These are phyloP conservation scores for Penicillium waksmanii DNA, from an alignment of 495 filamentous ascomycete species.

Conservation along the genomic window DNA sequence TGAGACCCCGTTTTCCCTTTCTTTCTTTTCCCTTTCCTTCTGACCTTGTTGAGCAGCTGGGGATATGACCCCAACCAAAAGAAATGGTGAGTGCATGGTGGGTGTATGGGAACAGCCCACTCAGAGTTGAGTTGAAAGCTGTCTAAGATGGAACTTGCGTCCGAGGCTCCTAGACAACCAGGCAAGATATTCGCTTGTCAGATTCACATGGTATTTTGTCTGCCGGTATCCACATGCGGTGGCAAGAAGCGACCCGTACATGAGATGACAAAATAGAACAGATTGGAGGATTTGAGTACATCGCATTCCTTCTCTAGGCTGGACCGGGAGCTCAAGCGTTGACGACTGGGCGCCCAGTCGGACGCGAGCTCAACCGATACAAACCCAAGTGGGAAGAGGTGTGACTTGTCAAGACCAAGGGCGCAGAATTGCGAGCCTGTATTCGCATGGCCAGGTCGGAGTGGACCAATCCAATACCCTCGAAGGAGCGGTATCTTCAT, in stretches of 20 bases:
- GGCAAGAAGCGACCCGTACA: background rate
- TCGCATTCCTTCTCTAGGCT: conserved; percentile 12
- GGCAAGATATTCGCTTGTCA: background rate
- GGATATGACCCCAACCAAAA: background rate
- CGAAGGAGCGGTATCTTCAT: conserved; percentile 40
- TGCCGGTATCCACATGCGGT: background rate
- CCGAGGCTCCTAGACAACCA: background rate
- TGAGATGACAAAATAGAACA: conserved; percentile 18
- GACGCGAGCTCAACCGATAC: conserved; percentile 15
- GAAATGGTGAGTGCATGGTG: background rate
- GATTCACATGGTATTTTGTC: background rate
- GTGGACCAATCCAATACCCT: conserved; percentile 49
- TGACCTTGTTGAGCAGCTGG: background rate
- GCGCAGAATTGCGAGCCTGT: conserved; percentile 29
- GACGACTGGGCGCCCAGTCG: conserved; percentile 25
- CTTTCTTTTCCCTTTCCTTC: background rate
- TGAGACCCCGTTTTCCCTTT: background rate
- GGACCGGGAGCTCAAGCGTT: conserved; percentile 38
- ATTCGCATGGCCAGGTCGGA: conserved; percentile 41
- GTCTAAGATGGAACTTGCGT: background rate
- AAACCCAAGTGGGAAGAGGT: conserved; percentile 6
- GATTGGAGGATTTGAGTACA: conserved; percentile 2
- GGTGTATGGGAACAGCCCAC: background rate
- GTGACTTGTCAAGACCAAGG: conserved; percentile 26
- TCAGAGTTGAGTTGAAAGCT: background rate